Evolutionary conservation across 2,329 filamentous ascomycete genomes (phyloP), one percentile per base, ranked within the genome.

Genomic region (Fonsecaea multimorphosa): DNA sequence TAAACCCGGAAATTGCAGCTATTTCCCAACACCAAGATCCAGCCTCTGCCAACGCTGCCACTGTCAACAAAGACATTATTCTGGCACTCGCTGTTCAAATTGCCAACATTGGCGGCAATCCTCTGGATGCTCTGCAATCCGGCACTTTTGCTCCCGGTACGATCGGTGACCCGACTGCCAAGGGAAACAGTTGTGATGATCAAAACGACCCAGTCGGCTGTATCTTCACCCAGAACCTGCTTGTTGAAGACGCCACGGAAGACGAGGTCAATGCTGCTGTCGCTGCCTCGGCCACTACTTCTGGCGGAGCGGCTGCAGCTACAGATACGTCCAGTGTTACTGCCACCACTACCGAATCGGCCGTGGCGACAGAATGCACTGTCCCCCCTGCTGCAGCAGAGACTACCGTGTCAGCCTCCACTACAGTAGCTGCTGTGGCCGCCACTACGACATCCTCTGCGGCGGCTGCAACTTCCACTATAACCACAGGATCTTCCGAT

Each of bases 1-100:
- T 81, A 64, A 91, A 91, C 77, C 83, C 87, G 2, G 87, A 90
- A 78, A 89, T 91, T 72, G 84, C 82, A 31, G 86, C 86, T 51
- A 75, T 91, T 65, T 78, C 81, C 61, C 87, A 89, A 77, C 88
- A 90, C 77, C 87, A 91, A 77, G 88, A 91, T 74, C 87, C 88
- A 31, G 88, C 88, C 22, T 85, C 85, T 0, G 73, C 81, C 2
- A 83, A 82, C 49, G 85, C 87, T 12, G 81, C 83, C 14, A 82
- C 75, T 1, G 78, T 80, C 55, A 90, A 90, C 81, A 89, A 88
- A 79, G 79, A 80, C 38, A 85, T 89, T 70, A 83, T 85, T 54
- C 79, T 88, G 6, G 82, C 82, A 52, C 79, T 89, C 2, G 87
- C 88, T 19, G 77, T 80, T 59, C 85, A 89, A 77, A 84, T 90